These are phyloP conservation scores for Picocystis sp. DNA, from an alignment of 163 green algal genomes.

Conservation along the genomic window DNA sequence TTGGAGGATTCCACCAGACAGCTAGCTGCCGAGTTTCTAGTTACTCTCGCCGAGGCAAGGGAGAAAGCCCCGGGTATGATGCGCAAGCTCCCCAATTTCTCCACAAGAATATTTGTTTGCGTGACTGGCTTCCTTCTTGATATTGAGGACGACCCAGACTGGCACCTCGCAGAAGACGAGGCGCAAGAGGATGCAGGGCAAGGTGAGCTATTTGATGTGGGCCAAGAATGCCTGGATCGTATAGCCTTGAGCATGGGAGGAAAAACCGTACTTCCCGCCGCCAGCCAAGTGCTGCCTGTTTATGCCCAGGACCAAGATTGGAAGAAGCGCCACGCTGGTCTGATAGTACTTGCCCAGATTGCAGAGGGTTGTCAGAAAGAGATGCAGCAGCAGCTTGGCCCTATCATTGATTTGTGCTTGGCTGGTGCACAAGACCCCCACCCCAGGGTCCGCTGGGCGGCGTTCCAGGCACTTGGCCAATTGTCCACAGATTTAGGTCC, in stretches of 20 bases:
- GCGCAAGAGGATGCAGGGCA: constrained; percentile 49
- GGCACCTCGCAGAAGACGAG: constrained; percentile 31
- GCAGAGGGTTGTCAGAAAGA: constrained; percentile 92
- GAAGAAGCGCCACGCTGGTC: constrained; percentile 56
- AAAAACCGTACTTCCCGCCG: constrained; percentile 69
- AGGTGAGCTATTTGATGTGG: constrained; percentile 26
- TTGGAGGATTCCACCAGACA: constrained; percentile 58
- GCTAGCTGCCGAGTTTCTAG: constrained; percentile 77
- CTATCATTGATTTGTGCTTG: constrained; percentile 62
- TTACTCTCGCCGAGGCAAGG: constrained; percentile 81
- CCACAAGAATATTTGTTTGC: constrained; percentile 59
- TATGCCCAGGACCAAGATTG: constrained; percentile 24
- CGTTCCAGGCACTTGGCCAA: constrained; percentile 80
- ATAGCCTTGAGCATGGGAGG: constrained; percentile 75
- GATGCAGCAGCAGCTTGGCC: constrained; percentile 54
- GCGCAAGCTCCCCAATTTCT: constrained; percentile 70
- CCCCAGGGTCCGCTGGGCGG: constrained; percentile 76
- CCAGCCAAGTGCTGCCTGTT: constrained; percentile 19
- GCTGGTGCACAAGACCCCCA: constrained; percentile 27
- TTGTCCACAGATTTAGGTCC: constrained; percentile 94
- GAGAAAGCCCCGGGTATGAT: constrained; percentile 89
- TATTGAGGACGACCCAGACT: constrained; percentile 38
- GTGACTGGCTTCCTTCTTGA: constrained; percentile 57
- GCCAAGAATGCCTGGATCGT: constrained; percentile 71
- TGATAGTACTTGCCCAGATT: constrained; percentile 91